Base-by-base conservation (phyloP, 257 asterid species). In the Ilex asprella region DNA sequence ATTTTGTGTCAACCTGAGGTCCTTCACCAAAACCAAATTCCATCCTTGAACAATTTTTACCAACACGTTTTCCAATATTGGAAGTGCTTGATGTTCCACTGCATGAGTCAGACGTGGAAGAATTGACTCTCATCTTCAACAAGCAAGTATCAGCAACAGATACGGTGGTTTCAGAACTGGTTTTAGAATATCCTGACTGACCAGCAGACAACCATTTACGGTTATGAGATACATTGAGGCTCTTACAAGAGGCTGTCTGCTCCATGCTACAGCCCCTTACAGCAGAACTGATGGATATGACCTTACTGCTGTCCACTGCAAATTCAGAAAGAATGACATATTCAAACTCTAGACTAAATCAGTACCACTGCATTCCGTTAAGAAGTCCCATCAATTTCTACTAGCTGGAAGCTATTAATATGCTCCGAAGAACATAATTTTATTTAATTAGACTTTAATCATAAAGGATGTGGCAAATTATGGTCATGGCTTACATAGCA, bases 81-180 rank as follows among this genome's bases (percentile, higher is more conserved):
- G 67, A 65, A 67, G 50, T 72, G 60, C 57, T 70, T 30, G 77
- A 81, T 69, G 83, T 63, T 72, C 82, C 86, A 67, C 82, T 77
- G 67, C 93, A 76, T 49, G 84, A 80, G 47, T 79, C 88, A 54
- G 78, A 63, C 29, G 76, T 60, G 44, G 85, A 82, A 65, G 84
- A 82, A 62, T 79, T 84, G 14, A 77, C 73, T 77, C 91, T 79
- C 84, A 68, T 65, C 75, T 76, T 87, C 60, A 79, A 75, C 65
- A 74, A 62, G 67, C 77, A 76, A 63, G 83, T 76, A 67, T 87
- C 88, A 30, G 68, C 58, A 35, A 15, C 7, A 63, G 74, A 66
- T 16, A 72, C 65, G 60, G 64, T 72, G 60, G 76, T 64, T 61
- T 74, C 80, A 47, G 73, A 75, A 69, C 61, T 74, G 70, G 78